These are phyloP conservation scores for Celoporthe dispersa DNA, from an alignment of 2,329 filamentous ascomycete genomes.

Conservation along the genomic window DNA sequence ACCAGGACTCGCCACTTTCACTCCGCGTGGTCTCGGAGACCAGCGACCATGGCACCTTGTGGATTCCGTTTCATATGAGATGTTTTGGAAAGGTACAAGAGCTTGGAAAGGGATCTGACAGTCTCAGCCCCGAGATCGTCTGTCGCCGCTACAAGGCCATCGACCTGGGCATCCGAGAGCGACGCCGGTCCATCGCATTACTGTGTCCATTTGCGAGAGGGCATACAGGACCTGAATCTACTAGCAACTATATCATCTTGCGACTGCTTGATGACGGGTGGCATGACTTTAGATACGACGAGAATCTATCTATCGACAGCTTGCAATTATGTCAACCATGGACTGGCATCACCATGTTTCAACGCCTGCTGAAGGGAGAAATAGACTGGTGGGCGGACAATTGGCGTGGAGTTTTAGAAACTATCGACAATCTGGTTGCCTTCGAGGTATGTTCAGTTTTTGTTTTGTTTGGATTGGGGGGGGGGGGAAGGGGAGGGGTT, in stretches of 20 bases:
- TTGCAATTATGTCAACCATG: constrained; percentile 1
- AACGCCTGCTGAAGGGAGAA: neutral
- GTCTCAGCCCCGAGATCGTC: neutral
- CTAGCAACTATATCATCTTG: neutral
- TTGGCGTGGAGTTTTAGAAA: neutral
- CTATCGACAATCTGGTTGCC: neutral
- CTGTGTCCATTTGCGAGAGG: neutral
- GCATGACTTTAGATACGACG: neutral
- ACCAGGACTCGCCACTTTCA: too few species aligned
- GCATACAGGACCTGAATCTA: neutral
- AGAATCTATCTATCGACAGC: neutral
- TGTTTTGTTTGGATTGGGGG: too few species aligned
- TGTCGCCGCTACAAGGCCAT: neutral
- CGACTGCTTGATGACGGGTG: neutral
- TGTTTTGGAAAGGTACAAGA: neutral
- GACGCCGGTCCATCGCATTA: neutral
- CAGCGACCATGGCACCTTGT: too few species aligned
- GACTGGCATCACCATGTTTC: neutral
- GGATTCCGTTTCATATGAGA: too few species aligned
- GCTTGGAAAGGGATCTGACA: neutral
- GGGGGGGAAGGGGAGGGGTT: neutral
- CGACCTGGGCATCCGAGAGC: neutral
- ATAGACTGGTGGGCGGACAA: neutral
- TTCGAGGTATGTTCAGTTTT: neutral
- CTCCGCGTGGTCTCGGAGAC: too few species aligned